These are phyloP conservation scores for Andrographis paniculata DNA, from an alignment of 305 asterid genomes.

Conservation along the genomic window DNA sequence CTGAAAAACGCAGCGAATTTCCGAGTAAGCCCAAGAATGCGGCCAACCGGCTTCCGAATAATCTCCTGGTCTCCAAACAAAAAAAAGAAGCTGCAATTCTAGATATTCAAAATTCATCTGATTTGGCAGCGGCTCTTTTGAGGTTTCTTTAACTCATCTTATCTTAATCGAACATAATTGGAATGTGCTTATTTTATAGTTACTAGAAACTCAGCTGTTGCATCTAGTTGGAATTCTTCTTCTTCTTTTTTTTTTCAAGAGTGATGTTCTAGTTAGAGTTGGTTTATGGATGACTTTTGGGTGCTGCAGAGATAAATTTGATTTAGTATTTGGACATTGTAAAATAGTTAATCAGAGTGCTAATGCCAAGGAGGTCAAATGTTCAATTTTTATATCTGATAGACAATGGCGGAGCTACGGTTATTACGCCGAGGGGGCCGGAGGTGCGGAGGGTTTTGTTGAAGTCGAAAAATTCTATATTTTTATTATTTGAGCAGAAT, in stretches of 20 bases:
- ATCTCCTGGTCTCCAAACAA: slow-evolving; percentile 19
- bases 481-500: too few species aligned
- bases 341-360: background rate
- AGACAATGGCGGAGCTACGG: too few species aligned
- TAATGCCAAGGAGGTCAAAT: too few species aligned
- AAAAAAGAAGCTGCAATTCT: slow-evolving; percentile 47
- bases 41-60: slow-evolving; percentile 19
- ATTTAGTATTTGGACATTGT: slow-evolving; percentile 1
- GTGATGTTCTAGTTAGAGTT: slow-evolving; percentile 2
- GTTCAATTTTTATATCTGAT: too few species aligned
- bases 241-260: too few species aligned
- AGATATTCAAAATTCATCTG: slow-evolving; percentile 61
- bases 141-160: slow-evolving; percentile 33
- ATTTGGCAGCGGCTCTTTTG: slow-evolving; percentile 61
- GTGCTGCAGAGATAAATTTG: slow-evolving; percentile 8
- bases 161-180: background rate
- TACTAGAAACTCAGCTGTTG: background rate
- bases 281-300: slow-evolving; percentile 13
- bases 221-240: too few species aligned
- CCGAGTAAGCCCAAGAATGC: slow-evolving; percentile 19
- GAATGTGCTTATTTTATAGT: background rate
- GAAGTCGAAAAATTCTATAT: too few species aligned
- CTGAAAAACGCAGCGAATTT: slow-evolving; percentile 19
- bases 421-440: too few species aligned
- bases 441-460: too few species aligned